Evolutionary conservation across 345 rosid genomes (phyloP), one percentile per base, ranked within the genome.

Genomic region (Eucalyptus pauciflora): DNA sequence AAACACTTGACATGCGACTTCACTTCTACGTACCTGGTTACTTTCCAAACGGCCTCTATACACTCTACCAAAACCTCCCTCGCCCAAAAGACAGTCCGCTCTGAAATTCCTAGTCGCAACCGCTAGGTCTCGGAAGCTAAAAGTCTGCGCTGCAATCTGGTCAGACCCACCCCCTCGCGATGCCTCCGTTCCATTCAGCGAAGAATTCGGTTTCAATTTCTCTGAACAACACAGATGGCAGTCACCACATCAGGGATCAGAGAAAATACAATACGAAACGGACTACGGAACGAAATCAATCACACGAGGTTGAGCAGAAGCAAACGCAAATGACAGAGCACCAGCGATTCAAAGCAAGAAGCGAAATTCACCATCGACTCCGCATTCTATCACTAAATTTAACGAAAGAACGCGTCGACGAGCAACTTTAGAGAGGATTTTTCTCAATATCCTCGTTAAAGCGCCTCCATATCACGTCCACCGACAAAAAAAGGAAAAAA

Each of bases 61-160:
- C 27, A 96, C 99, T 90, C 96, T 92, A 56, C 99, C 99, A 52
- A 97, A 96, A 31, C 99, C 99, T 85, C 98, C 99, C 92, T 96
- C 99, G 8, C 99, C 99, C 89, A 97, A 89, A 86, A 95, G 96
- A 90, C 95, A 95, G 90, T 96, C 97, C 85, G 93, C 94, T 88
- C 96, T 92, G 90, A 97, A 97, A 90, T 97, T 95, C 87, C 94
- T 95, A 88, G 99, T 95, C 62, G 98, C 97, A 52, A 92, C 67
- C n/a, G 96, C 98, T 91, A 96, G 90, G 91, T 96, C 98, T 14
- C 93, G 93, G 92, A 97, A 97, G n/a, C 95, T 89, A 89, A 97
- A 95, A 5, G 97, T 95, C 89, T 93, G 95, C 27, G 96, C 97
- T 46, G 95, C 95, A 86, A 94, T 95, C 91, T 92, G 90, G 86